These are phyloP conservation scores for Debaryomyces udenii DNA, from an alignment of 1,139 yeast species.

Conservation along the genomic window DNA sequence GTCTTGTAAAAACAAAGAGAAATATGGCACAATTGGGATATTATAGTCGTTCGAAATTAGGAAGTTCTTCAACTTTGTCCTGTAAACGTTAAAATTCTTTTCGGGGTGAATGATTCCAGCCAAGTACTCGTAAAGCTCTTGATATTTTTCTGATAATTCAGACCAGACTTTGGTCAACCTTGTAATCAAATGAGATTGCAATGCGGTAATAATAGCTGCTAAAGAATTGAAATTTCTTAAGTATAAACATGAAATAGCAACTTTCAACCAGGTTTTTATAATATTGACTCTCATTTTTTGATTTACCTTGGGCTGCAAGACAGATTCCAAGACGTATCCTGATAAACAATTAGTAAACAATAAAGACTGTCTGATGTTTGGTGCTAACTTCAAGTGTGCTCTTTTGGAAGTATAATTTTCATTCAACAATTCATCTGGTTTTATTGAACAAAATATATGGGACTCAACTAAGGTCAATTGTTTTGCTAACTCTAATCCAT, in stretches of 20 bases:
- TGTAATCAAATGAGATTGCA: conserved; percentile 80
- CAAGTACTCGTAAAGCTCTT: conserved; percentile 65
- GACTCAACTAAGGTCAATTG: conserved; percentile 84
- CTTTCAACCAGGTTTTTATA: conserved; percentile 80
- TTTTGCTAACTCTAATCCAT: conserved; percentile 80
- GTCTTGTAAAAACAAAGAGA: conserved; percentile 83
- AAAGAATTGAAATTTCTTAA: conserved; percentile 82
- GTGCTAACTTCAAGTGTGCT: conserved; percentile 63
- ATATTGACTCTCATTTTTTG: conserved; percentile 57
- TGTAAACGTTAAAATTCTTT: conserved; percentile 76
- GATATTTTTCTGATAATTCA: conserved; percentile 65
- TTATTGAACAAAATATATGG: conserved; percentile 64
- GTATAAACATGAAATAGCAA: conserved; percentile 80
- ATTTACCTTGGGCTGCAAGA: conserved; percentile 57
- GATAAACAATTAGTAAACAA: conserved; percentile 78
- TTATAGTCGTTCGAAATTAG: conserved; percentile 54
- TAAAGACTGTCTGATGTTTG: conserved; percentile 71
- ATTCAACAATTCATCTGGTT: conserved; percentile 73
- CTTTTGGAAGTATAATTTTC: conserved; percentile 71
- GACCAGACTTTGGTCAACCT: conserved; percentile 70
- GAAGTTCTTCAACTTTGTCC: conserved; percentile 65
- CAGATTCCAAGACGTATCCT: conserved; percentile 80
- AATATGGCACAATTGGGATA: conserved; percentile 82
- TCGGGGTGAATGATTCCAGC: conserved; percentile 79
- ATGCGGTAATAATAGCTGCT: conserved; percentile 84